Evolutionary conservation across 345 rosid species (phyloP).

Genomic region (Lepidium africanum): DNA sequence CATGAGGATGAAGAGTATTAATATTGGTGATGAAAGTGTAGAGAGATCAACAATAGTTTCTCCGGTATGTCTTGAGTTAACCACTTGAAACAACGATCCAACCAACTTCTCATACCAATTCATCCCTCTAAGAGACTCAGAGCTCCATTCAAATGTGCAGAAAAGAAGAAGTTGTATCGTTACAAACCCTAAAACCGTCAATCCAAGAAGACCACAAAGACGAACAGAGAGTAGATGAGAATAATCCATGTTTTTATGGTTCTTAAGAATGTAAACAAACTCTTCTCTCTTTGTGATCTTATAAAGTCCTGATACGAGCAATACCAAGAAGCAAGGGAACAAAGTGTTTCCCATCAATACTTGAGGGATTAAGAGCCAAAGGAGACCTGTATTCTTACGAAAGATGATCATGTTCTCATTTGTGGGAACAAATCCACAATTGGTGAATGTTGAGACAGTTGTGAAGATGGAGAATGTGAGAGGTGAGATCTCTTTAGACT

Average conservation of each 20-base stretch:
- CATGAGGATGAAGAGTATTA: constrained; percentile 51
- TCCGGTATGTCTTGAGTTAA: constrained; percentile 49
- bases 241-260: constrained; percentile 31
- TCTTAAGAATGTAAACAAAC: constrained; percentile 30
- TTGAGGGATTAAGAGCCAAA: constrained; percentile 45
- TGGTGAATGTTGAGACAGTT: constrained; percentile 44
- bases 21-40: constrained; percentile 38
- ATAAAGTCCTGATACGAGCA: constrained; percentile 31
- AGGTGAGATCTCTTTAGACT: constrained; percentile 27
- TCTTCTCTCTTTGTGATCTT: constrained; percentile 31
- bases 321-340: constrained; percentile 35
- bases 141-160: constrained; percentile 46
- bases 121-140: constrained; percentile 30
- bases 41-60: constrained; percentile 53
- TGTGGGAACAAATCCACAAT: constrained; percentile 59
- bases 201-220: constrained; percentile 25
- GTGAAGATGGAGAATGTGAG: constrained; percentile 50
- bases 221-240: constrained; percentile 33
- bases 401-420: constrained; percentile 66
- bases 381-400: constrained; percentile 41
- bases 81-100: constrained; percentile 35
- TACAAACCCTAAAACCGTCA: constrained; percentile 39
- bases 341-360: constrained; percentile 50
- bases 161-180: constrained; percentile 32
- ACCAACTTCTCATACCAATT: constrained; percentile 33